Percentiles rank a stretch among this genome's conserved stretches.
Evolutionary conservation across 441 rosid species (phyloP).

Genomic region (Gossypium davidsonii): DNA sequence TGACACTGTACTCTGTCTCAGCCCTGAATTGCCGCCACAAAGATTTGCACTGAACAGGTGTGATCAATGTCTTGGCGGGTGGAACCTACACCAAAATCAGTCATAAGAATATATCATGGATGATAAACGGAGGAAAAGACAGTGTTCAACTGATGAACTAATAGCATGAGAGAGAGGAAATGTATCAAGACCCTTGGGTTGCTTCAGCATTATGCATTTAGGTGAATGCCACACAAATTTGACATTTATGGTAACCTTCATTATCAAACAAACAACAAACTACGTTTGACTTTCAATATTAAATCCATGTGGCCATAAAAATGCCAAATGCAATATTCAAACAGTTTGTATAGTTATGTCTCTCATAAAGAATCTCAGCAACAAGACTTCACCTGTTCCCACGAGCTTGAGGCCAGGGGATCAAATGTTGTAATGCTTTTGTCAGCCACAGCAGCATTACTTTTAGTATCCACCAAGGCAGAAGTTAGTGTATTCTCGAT

Average conservation of each 20-base stretch:
- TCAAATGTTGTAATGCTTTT: slow-evolving; percentile 53
- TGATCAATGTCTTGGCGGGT: slow-evolving; percentile 68
- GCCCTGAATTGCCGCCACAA: slow-evolving; percentile 96
- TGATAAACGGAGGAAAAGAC: background rate
- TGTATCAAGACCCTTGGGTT: background rate
- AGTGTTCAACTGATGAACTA: background rate
- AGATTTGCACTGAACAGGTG: slow-evolving; percentile 93
- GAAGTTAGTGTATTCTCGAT: slow-evolving; percentile 56
- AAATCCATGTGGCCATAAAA: background rate
- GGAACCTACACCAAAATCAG: slow-evolving; percentile 47
- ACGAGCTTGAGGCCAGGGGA: slow-evolving; percentile 87
- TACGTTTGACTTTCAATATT: background rate
- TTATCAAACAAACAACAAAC: background rate
- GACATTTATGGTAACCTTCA: background rate
- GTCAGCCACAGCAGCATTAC: slow-evolving; percentile 30
- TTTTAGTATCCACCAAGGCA: slow-evolving; percentile 49
- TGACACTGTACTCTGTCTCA: slow-evolving; percentile 86
- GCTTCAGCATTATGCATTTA: background rate
- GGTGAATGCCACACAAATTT: background rate
- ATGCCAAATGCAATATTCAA: background rate
- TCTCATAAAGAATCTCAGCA: slow-evolving; percentile 6
- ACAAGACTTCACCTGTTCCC: slow-evolving; percentile 68
- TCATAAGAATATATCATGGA: background rate
- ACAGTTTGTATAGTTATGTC: background rate
- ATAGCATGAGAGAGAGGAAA: background rate